Conservation (phyloP, 805 yeast species). For the Kregervanrija delftensis region DNA sequence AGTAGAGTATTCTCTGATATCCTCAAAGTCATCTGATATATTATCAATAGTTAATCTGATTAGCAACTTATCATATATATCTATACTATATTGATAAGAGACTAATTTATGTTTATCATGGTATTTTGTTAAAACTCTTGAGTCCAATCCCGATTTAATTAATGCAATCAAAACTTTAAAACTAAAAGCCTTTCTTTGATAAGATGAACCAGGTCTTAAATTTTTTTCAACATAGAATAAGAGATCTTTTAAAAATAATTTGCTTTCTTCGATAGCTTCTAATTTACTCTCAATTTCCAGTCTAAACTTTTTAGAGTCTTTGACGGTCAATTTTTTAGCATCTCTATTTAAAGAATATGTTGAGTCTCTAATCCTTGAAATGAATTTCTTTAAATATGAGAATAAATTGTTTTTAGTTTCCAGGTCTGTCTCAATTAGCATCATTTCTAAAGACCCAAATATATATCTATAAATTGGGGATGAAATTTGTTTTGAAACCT, state of each 20-base stretch:
- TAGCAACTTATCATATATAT: conserved; percentile 32
- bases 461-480: conserved; percentile 38
- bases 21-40: conserved; percentile 68
- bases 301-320: conserved; percentile 28
- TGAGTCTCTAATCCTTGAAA: conserved; percentile 63
- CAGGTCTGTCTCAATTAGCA: conserved; percentile 59
- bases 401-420: conserved; percentile 62
- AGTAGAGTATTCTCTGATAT: conserved; percentile 52
- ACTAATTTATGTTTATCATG: conserved; percentile 38
- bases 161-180: conserved; percentile 39
- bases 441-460: conserved; percentile 35
- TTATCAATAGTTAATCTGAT: conserved; percentile 51
- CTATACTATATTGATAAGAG: conserved; percentile 41
- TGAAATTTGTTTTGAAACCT: conserved; percentile 53
- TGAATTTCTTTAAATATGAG: conserved; percentile 54
- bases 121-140: conserved; percentile 28
- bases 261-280: conserved; percentile 25
- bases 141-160: conserved; percentile 52
- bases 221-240: conserved; percentile 17
- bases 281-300: conserved; percentile 29
- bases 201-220: conserved; percentile 50
- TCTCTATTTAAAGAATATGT: conserved; percentile 53
- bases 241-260: conserved; percentile 30
- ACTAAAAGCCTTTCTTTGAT: conserved; percentile 45
- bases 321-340: conserved; percentile 32